phyloP scores from a whole-genome alignment of 148 eudicot species.

The Amaranthus cruentus region DNA sequence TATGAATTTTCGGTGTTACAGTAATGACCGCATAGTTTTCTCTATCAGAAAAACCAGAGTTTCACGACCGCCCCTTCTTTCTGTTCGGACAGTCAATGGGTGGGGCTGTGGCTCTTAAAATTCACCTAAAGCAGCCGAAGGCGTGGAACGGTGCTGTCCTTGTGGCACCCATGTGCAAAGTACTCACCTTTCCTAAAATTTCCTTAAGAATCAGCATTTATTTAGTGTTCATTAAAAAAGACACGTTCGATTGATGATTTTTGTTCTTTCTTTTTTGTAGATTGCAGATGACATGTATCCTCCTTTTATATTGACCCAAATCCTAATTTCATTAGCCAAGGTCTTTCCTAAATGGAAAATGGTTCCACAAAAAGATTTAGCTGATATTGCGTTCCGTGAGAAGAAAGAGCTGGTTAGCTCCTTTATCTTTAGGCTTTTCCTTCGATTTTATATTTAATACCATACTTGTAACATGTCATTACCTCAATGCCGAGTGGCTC shows the following conservation, averaged over 20 bases:
- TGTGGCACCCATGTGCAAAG: slow-evolving; percentile 98
- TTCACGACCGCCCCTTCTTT: slow-evolving; percentile 53
- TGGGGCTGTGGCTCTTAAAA: slow-evolving; percentile 87
- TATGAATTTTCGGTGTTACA: background rate
- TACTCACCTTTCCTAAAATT: slow-evolving; percentile 27
- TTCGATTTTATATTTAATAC: background rate
- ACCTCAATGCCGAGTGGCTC: too few relatives aligned
- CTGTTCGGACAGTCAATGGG: slow-evolving; percentile 95
- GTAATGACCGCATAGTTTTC: background rate
- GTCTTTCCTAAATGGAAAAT: slow-evolving; percentile 73
- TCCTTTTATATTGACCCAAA: slow-evolving; percentile 54
- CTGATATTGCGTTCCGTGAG: slow-evolving; percentile 79
- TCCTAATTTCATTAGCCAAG: slow-evolving; percentile 66
- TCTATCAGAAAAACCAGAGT: slow-evolving; percentile 59
- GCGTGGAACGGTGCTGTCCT: slow-evolving; percentile 91
- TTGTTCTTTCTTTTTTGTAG: slow-evolving; percentile 32
- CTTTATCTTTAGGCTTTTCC: slow-evolving; percentile 6
- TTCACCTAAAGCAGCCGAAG: slow-evolving; percentile 80
- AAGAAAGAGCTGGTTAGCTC: slow-evolving; percentile 66
- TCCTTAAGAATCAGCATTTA: background rate
- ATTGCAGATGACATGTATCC: slow-evolving; percentile 95
- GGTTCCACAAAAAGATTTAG: slow-evolving; percentile 72
- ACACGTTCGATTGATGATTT: background rate
- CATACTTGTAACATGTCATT: too few relatives aligned
- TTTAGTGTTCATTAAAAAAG: background rate